Conservation (phyloP, 306 rosid genomes). For the Vigna hirtella region DNA sequence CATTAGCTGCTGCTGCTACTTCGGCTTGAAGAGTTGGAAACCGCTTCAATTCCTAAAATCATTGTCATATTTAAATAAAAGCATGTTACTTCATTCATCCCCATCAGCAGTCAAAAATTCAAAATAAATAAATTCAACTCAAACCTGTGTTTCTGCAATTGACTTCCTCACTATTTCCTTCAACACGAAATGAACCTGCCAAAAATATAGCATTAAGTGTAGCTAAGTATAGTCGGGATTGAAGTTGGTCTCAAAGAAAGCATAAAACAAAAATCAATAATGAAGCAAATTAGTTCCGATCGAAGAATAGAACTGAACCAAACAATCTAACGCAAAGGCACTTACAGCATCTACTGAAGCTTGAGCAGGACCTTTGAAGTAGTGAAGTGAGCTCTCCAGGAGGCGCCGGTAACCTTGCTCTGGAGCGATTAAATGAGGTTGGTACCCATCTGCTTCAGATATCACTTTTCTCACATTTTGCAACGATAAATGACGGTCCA, state of each 20-base stretch:
- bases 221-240: not conserved
- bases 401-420: constrained; percentile 98
- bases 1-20: constrained; percentile 77
- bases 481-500: constrained; percentile 86
- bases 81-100: not conserved
- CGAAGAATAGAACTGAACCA: constrained; percentile 1
- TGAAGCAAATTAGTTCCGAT: not conserved
- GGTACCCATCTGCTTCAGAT: constrained; percentile 99
- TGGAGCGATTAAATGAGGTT: constrained; percentile 91
- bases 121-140: not conserved
- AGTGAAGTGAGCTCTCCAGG: constrained; percentile 79
- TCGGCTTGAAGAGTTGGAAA: constrained; percentile 89
- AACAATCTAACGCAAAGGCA: constrained; percentile 35
- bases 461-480: constrained; percentile 88
- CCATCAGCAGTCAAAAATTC: not conserved
- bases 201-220: constrained; percentile 25
- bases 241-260: not conserved
- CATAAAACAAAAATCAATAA: constrained; percentile 6
- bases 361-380: constrained; percentile 95
- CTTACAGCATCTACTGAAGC: constrained; percentile 98
- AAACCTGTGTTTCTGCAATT: constrained; percentile 87
- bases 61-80: constrained; percentile 35
- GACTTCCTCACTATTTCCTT: constrained; percentile 94
- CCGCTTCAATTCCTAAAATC: constrained; percentile 78
- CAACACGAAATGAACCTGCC: constrained; percentile 87